These are phyloP conservation scores for Cichorium intybus DNA, from an alignment of 140 eudicot species.

Conservation along the genomic window DNA sequence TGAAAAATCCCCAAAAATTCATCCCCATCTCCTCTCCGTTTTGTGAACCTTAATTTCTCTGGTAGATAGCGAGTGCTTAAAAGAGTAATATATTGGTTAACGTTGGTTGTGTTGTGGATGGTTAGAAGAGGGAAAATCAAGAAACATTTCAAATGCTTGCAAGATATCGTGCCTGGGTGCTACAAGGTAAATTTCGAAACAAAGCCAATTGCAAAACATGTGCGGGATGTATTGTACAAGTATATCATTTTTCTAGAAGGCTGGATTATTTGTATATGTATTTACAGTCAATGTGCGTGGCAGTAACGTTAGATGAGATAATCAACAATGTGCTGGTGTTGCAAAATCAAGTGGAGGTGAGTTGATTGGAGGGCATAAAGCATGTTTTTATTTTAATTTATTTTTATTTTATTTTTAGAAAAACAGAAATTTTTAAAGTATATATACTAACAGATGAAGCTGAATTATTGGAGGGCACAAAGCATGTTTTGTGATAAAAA, in stretches of 20 bases:
- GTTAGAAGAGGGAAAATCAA: conserved; percentile 91
- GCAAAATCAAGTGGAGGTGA: conserved; percentile 93
- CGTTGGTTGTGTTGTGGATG: conserved; percentile 29
- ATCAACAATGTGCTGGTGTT: conserved; percentile 87
- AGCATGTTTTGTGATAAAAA: no score
- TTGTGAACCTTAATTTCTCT: no score
- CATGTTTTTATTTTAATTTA: no score
- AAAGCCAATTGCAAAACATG: neutral
- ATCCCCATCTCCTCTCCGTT: no score
- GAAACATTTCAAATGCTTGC: conserved; percentile 77
- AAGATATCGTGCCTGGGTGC: conserved; percentile 96
- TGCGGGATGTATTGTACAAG: neutral
- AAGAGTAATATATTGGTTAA: no score
- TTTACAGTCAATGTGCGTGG: conserved; percentile 95
- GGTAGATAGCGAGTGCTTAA: no score
- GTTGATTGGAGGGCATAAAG: conserved; percentile 7
- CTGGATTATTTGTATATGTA: neutral
- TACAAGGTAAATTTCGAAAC: conserved; percentile 54
- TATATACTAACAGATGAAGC: neutral
- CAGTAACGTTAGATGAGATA: conserved; percentile 92
- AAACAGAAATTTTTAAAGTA: neutral
- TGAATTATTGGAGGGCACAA: no score
- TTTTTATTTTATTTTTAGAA: neutral
- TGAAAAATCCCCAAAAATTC: no score
- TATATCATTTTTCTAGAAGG: neutral